Conservation (phyloP, 768 basidiomycete species). For the Leccinum sublutescens region DNA sequence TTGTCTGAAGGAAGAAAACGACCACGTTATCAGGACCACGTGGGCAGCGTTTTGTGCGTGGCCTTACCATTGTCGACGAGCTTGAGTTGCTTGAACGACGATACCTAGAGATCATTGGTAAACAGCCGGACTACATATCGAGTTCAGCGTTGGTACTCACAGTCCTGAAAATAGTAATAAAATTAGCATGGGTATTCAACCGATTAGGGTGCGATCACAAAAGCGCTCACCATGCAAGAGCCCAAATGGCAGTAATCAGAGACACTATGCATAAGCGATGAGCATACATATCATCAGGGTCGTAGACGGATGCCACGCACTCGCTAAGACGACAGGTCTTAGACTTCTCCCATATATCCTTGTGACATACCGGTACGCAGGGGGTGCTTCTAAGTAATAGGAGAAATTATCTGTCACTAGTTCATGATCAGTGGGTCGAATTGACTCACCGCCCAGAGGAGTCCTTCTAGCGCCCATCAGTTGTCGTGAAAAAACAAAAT, state of each 20-base stretch:
- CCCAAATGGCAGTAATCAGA: slow-evolving; percentile 54
- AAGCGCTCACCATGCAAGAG: slow-evolving; percentile 57
- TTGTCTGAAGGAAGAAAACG: slow-evolving; percentile 32
- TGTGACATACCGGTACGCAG: slow-evolving; percentile 58
- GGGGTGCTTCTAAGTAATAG: slow-evolving; percentile 39
- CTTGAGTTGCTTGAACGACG: slow-evolving; percentile 55
- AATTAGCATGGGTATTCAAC: not conserved
- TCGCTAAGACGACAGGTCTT: slow-evolving; percentile 55
- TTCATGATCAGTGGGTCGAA: not conserved
- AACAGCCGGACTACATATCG: not conserved
- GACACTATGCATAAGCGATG: slow-evolving; percentile 29
- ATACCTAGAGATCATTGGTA: slow-evolving; percentile 43
- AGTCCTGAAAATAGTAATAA: slow-evolving; percentile 12
- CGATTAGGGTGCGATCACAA: too few relatives aligned
- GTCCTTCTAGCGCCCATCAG: slow-evolving; percentile 16
- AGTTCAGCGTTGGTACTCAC: slow-evolving; percentile 12
- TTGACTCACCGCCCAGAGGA: slow-evolving; percentile 16
- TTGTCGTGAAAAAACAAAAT: not conserved
- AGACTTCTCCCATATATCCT: slow-evolving; percentile 56
- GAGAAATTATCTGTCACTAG: not conserved
- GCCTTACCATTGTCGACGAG: slow-evolving; percentile 45
- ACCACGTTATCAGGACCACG: not conserved
- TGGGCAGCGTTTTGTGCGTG: slow-evolving; percentile 16
- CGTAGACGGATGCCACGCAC: slow-evolving; percentile 27
- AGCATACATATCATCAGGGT: not conserved